Evolutionary conservation across 371 early-diverging fungal species (phyloP).

Genomic region (Cokeromyces recurvatus): DNA sequence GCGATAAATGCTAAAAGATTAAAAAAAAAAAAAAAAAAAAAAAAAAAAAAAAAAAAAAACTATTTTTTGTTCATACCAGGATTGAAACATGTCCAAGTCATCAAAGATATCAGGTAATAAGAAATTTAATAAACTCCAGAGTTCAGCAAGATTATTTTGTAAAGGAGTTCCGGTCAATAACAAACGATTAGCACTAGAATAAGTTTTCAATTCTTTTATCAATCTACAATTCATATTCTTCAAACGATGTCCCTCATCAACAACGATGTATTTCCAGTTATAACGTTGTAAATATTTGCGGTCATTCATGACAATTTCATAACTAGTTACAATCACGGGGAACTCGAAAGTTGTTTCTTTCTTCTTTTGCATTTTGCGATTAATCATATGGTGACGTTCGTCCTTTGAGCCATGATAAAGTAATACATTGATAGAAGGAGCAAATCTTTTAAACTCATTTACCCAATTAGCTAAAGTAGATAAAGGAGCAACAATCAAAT

Average conservation of each 20-base stretch:
- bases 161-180: constrained; percentile 93
- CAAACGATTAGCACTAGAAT: constrained; percentile 81
- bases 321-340: constrained; percentile 87
- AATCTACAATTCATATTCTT: constrained; percentile 93
- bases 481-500: constrained; percentile 94
- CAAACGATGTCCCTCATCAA: constrained; percentile 96
- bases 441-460: constrained; percentile 87
- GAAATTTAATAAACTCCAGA: constrained; percentile 95
- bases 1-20: too few relatives aligned
- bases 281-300: constrained; percentile 62
- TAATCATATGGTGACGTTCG: constrained; percentile 74
- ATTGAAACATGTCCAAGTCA: constrained; percentile 75
- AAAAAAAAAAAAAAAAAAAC: too few relatives aligned
- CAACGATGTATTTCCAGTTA: constrained; percentile 87
- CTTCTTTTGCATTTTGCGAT: constrained; percentile 59
- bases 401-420: constrained; percentile 88
- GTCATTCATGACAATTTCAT: constrained; percentile 90
- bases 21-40: too few relatives aligned
- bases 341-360: constrained; percentile 47
- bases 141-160: constrained; percentile 90
- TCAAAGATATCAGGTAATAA: constrained; percentile 89
- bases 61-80: too few relatives aligned
- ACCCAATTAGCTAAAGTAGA: constrained; percentile 98
- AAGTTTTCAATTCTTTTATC: constrained; percentile 78
- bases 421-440: constrained; percentile 84